Percentiles rank a stretch among this genome's conserved stretches.
Conservation (phyloP, 2,329 filamentous ascomycete species). For the Cordyceps farinosa region DNA sequence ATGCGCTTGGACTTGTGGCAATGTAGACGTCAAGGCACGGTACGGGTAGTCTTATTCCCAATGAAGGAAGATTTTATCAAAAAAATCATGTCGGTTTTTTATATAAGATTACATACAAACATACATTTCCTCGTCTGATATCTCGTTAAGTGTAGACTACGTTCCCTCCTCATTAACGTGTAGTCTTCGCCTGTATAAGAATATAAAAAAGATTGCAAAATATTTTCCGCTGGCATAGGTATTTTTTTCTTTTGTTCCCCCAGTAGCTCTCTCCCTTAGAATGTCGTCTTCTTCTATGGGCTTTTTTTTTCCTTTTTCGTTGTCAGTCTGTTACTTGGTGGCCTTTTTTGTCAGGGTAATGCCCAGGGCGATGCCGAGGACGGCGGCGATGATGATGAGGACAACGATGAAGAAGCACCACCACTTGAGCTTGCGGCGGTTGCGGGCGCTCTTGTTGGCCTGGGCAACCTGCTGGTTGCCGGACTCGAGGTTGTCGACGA, state of each 20-base stretch:
- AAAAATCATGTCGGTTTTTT: not conserved
- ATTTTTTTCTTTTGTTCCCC: not conserved
- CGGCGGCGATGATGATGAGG: conserved; percentile 55
- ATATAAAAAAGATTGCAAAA: no score
- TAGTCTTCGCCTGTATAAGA: not conserved
- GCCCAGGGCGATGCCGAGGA: conserved; percentile 52
- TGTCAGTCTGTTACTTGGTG: not conserved
- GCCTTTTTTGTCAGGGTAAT: conserved; percentile 36
- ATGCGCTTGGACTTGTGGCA: no score
- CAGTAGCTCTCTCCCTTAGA: no score
- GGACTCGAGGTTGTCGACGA: conserved; percentile 62
- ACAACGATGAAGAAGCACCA: conserved; percentile 64
- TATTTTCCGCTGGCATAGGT: not conserved
- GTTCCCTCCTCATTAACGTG: conserved; percentile 6
- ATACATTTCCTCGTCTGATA: conserved; percentile 10
- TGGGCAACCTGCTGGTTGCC: conserved; percentile 67
- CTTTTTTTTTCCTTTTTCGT: not conserved
- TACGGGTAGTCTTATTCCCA: no score
- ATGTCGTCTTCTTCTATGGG: not conserved
- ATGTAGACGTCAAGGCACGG: no score
- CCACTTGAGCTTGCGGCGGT: conserved; percentile 76
- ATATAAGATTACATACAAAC: conserved; percentile 6
- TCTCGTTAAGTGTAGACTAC: conserved; percentile 1
- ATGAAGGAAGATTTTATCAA: no score
- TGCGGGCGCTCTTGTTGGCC: conserved; percentile 63